Evolutionary conservation across 2,329 filamentous ascomycete genomes (phyloP).

Genomic region (Paraphaeosphaeria minitans): DNA sequence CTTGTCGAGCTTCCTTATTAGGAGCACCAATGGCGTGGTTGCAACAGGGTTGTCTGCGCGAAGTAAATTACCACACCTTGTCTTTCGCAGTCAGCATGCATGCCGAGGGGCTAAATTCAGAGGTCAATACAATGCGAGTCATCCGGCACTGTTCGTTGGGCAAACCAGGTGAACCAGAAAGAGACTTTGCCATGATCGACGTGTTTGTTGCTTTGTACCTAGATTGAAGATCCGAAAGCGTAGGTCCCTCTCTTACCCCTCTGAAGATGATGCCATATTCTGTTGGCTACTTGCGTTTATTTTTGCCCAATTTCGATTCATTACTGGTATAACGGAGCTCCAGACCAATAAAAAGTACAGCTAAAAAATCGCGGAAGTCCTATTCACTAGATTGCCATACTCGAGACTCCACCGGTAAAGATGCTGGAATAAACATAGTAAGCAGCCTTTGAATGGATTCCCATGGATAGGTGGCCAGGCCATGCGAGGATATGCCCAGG

Average conservation of each 20-base stretch:
- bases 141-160: background rate
- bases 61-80: background rate
- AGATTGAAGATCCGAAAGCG: background rate
- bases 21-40: background rate
- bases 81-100: background rate
- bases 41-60: background rate
- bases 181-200: background rate
- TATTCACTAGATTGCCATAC: background rate
- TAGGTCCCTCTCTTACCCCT: background rate
- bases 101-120: background rate
- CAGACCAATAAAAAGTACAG: background rate
- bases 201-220: background rate
- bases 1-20: conserved; percentile 2
- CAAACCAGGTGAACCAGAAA: background rate
- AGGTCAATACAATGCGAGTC: background rate
- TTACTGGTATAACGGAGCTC: background rate
- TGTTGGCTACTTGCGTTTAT: background rate
- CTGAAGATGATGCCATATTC: background rate
- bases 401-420: background rate
- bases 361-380: background rate
- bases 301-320: background rate
- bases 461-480: background rate
- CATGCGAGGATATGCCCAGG: background rate
- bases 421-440: background rate
- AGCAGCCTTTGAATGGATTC: background rate